A percentile compares a stretch with the other conserved stretches of the same genome.
phyloP scores from a whole-genome alignment of 495 filamentous ascomycete species.

The Penicillium psychrofluorescens region DNA sequence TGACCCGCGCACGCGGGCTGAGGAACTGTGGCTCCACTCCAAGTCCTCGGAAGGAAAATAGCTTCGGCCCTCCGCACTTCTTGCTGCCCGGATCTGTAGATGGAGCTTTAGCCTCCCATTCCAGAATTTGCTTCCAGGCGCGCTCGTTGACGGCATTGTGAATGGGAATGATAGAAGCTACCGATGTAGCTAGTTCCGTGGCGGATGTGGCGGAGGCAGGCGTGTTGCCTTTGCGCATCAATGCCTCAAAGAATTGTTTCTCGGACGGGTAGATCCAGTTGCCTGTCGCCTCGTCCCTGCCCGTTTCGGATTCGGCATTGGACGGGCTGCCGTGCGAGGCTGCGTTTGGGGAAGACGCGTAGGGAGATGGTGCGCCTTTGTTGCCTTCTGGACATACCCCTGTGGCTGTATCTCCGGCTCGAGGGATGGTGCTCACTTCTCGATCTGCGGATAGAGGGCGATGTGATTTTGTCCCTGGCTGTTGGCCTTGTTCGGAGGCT shows the following conservation, averaged over 20 bases:
- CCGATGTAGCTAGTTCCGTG: conserved; percentile 53
- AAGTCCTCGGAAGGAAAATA: conserved; percentile 75
- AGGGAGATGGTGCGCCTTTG: conserved; percentile 18
- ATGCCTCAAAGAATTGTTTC: conserved; percentile 89
- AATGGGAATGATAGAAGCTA: conserved; percentile 88
- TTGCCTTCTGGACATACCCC: conserved; percentile 21
- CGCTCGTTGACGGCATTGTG: conserved; percentile 96
- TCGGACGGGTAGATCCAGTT: conserved; percentile 98
- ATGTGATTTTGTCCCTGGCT: conserved; percentile 32
- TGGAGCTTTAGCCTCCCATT: conserved; percentile 67
- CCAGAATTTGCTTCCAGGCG: conserved; percentile 75
- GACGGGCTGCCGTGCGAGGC: conserved; percentile 45
- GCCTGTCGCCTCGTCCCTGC: conserved; percentile 53
- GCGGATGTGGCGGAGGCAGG: conserved; percentile 31
- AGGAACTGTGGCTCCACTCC: conserved; percentile 55
- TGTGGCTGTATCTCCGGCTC: conserved; percentile 41
- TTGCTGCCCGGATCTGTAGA: conserved; percentile 44
- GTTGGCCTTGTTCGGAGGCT: conserved; percentile 15
- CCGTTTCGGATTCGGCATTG: conserved; percentile 68
- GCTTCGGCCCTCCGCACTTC: conserved; percentile 69
- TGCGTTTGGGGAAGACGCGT: conserved; percentile 19
- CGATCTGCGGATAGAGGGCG: conserved; percentile 49
- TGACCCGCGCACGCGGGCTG: conserved; percentile 75
- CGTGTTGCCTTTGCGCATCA: conserved; percentile 69
- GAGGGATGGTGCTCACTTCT: conserved; percentile 77